phyloP scores from a whole-genome alignment of 2,329 filamentous ascomycete species.

The Aspergillus eucalypticola region DNA sequence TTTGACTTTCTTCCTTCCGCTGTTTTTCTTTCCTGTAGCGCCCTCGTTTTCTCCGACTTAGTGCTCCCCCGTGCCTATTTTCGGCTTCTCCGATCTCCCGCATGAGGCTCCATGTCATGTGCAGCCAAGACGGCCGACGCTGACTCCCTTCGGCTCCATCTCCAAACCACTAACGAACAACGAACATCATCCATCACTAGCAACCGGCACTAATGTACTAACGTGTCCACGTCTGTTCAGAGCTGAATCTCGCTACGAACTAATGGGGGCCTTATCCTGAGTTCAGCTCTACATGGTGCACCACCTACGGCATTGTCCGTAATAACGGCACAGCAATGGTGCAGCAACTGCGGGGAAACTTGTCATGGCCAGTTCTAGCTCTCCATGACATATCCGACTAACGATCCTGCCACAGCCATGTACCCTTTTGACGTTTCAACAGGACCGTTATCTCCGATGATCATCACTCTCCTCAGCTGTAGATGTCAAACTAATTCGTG shows the following conservation, averaged over 20 bases:
- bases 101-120: constrained; percentile 1
- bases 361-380: background rate
- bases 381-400: background rate
- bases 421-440: background rate
- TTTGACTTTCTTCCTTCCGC: background rate
- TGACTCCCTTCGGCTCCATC: background rate
- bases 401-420: background rate
- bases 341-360: background rate
- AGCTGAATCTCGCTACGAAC: background rate
- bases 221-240: background rate
- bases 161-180: background rate
- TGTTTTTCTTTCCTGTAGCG: background rate
- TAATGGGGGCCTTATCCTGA: background rate
- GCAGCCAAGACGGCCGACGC: background rate
- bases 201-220: background rate
- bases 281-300: background rate
- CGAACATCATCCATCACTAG: background rate
- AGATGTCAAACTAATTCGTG: background rate
- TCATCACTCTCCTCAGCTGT: background rate
- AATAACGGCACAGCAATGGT: background rate
- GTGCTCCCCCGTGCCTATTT: background rate
- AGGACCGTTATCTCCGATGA: background rate
- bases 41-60: background rate
- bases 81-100: constrained; percentile 1
- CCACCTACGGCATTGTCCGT: background rate